Conservation (phyloP, 2,329 filamentous ascomycete genomes). For the Macrophomina pseudophaseolina region DNA sequence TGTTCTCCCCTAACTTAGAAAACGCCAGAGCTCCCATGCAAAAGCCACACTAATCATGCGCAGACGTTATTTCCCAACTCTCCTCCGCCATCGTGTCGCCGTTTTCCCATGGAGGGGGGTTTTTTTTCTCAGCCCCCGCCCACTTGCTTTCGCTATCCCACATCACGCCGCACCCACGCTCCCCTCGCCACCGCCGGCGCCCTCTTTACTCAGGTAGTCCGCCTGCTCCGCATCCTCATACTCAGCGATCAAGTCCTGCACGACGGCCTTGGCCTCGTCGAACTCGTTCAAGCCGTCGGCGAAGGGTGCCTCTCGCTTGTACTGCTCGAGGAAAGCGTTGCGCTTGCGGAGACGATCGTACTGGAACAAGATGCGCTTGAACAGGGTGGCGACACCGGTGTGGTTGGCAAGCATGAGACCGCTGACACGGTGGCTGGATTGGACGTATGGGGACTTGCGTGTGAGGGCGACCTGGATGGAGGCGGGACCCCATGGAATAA, state of each 20-base stretch:
- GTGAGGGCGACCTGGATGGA: conserved; percentile 97
- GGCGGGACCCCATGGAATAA: conserved; percentile 97
- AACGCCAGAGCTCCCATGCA: conserved; percentile 21
- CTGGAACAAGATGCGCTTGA: conserved; percentile 89
- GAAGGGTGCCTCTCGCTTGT: conserved; percentile 95
- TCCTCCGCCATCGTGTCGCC: not conserved
- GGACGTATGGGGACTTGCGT: conserved; percentile 94
- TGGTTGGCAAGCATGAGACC: conserved; percentile 98
- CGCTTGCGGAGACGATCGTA: conserved; percentile 95
- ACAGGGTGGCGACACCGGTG: conserved; percentile 94
- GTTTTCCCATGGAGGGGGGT: not conserved
- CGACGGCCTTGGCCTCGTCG: conserved; percentile 90
- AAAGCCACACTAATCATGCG: not conserved
- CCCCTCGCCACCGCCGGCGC: not conserved
- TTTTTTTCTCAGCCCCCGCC: not conserved
- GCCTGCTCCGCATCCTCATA: conserved; percentile 94
- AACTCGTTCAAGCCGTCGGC: conserved; percentile 91
- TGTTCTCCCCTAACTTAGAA: not conserved
- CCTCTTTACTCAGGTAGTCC: conserved; percentile 82
- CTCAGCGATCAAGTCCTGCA: conserved; percentile 87
- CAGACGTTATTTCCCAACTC: not conserved
- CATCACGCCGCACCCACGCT: not conserved
- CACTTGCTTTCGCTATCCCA: not conserved
- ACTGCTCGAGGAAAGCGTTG: conserved; percentile 94
- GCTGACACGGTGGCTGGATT: conserved; percentile 91